Base-by-base conservation (phyloP, 2,329 filamentous ascomycete genomes). In the Fusarium sulawesiense region DNA sequence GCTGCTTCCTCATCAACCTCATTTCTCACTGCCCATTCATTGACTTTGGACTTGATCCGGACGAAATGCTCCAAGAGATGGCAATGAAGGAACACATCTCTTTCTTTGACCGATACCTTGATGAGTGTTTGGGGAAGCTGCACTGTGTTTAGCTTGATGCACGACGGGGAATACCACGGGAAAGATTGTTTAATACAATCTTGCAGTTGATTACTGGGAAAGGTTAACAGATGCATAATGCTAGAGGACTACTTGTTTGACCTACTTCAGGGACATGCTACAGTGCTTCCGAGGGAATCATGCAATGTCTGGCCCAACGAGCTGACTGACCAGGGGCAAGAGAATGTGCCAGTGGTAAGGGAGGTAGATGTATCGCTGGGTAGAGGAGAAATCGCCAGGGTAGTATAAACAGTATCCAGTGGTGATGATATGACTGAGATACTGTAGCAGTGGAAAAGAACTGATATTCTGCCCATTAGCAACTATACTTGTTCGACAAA, bases 1-100 rank as follows among this genome's bases (percentile, higher is more conserved):
- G 66, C 64, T 29, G 42, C 41, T 13, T 50, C 37, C 13, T 61
- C 41, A 7, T 55, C 12, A 3, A 60, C 29, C 14, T 14, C 11
- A 7, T 61, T 37, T 20, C 27, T 37, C 7, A 44, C 23, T 6
- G 68, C 63, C 65, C 72, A 73, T 6, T 29, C 47, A 13, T 48
- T 45, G 13, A 68, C 56, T 8, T 56, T 51, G 12, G 47, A 30
- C 37, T 60, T 65, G 40, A 49, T 50, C 4, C 42, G 29, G 14
- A 55, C 56, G 21, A 73, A 66, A 12, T 66, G 56, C 25, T 73
- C 68, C 10, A 72, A 45, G 4, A 72, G 51, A 20, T 54, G 37
- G 20, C 58, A 61, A 25, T 72, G 69, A 23, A 56, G 34, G 20
- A 65, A 21, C 20, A 56, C 30, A 18, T 65, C 45, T 8, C 42